phyloP scores from a whole-genome alignment of 73 alveolate species.

The Stentor coeruleus region DNA sequence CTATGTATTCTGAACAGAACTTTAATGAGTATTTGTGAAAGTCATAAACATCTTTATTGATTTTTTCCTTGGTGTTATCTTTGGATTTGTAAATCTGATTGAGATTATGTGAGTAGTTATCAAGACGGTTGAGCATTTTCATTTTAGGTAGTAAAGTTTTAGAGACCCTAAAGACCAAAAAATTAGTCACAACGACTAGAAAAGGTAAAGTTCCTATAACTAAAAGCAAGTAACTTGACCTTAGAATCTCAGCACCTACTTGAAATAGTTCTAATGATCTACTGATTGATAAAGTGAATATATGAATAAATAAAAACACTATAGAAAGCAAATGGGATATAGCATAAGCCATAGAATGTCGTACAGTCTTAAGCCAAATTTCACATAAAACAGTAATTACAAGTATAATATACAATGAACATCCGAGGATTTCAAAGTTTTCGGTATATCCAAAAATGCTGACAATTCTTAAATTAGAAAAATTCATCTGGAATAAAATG shows the following conservation, averaged over 20 bases:
- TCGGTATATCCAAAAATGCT: neutral
- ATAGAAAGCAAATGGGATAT: constrained; percentile 6
- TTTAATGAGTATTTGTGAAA: neutral
- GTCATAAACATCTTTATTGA: neutral
- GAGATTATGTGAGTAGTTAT: neutral
- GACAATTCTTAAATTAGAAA: neutral
- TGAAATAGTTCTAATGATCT: neutral
- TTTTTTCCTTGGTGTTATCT: neutral
- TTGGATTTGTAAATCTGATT: neutral
- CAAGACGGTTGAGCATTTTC: neutral
- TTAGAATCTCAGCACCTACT: neutral
- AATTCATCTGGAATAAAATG: neutral
- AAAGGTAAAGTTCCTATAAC: neutral
- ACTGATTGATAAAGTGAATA: neutral
- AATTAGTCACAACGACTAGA: neutral
- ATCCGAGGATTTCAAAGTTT: neutral
- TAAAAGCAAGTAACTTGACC: neutral
- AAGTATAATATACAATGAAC: neutral
- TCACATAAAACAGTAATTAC: neutral
- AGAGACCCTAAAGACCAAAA: no score
- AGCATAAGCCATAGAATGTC: neutral
- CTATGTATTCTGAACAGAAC: neutral
- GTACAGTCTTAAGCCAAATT: neutral
- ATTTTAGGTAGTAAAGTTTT: neutral
- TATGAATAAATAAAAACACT: neutral